Base-by-base conservation (phyloP, 495 filamentous ascomycete species). In the Stereocaulon alpinum region DNA sequence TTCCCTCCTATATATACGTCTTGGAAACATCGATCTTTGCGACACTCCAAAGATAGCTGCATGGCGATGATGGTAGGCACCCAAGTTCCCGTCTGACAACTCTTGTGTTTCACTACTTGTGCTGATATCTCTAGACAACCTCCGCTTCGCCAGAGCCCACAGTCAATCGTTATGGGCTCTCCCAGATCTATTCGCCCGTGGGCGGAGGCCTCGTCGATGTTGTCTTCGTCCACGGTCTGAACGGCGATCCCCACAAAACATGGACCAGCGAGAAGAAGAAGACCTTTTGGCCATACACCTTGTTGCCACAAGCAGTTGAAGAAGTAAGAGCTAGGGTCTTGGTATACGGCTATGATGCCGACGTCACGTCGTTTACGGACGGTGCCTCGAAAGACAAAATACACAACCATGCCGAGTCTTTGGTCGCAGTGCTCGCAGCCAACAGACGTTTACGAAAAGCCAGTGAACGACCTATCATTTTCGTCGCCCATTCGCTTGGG, bases 331-430 rank as follows among this genome's bases (percentile, higher is more conserved):
- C 84, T 22, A 80, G 91, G 37, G 80, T 95, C 41, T 70, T 95
- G 52, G 86, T 86, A 6, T 94, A 91, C 67, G 89, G 89, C 4
- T 95, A 93, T 68, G 88, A 95, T 66, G 85, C 87, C 48, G 84
- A 88, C 64, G 86, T 91, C 34, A 82, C 82, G 43, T 69, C 82
- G 0, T 84, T 86, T 49, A 81, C 75, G 14, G 82, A 81, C 50
- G 77, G 79, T 37, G 77, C 68, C 59, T 80, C 85, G 50, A 83
- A 83, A 49, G 89, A 91, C 69, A 85, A 84, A 64, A 82, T 95
- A 60, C 84, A 87, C 61, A 85, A 89, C 64, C 89, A 95, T 72
- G 89, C 89, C 6, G 85, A 91, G 67, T 89, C 82, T n/a, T 74
- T 95, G 14, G 78, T 91, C 18, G 81, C 83, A 10, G 73, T 67